phyloP scores from a whole-genome alignment of 1,284 basidiomycete genomes.

The Gomphus bonarii region DNA sequence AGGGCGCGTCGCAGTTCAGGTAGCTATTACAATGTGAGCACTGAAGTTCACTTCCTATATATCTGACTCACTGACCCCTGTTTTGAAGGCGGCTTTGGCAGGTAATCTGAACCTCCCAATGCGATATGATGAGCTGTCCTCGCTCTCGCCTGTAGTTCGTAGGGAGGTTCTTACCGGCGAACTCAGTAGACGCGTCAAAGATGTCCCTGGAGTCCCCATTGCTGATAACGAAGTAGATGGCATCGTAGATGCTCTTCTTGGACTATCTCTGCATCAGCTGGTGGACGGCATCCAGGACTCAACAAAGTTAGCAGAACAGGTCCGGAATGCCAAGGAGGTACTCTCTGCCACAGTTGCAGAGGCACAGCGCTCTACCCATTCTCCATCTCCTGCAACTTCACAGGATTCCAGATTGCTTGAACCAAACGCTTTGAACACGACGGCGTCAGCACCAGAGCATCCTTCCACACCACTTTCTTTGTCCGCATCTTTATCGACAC shows the following conservation, averaged over 20 bases:
- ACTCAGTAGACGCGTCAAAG: slow-evolving; percentile 61
- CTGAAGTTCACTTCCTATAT: background rate
- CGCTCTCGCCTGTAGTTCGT: slow-evolving; percentile 72
- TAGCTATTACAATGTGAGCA: slow-evolving; percentile 67
- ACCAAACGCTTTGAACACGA: slow-evolving; percentile 49
- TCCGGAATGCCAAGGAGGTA: slow-evolving; percentile 32
- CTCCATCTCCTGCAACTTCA: slow-evolving; percentile 30
- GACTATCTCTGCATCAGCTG: slow-evolving; percentile 62
- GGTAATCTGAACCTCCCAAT: slow-evolving; percentile 71
- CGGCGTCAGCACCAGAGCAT: slow-evolving; percentile 73
- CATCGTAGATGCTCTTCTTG: slow-evolving; percentile 60
- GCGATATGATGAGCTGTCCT: slow-evolving; percentile 71
- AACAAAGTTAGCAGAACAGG: slow-evolving; percentile 50
- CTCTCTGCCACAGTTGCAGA: slow-evolving; percentile 22
- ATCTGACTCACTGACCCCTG: background rate
- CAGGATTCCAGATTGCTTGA: slow-evolving; percentile 47
- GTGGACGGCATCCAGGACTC: slow-evolving; percentile 66
- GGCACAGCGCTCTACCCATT: background rate
- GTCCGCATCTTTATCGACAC: slow-evolving; percentile 58
- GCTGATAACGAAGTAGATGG: slow-evolving; percentile 44
- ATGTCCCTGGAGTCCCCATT: slow-evolving; percentile 33
- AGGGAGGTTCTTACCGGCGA: slow-evolving; percentile 78
- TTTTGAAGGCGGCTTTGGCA: slow-evolving; percentile 54
- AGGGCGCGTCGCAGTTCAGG: slow-evolving; percentile 65
- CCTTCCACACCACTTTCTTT: slow-evolving; percentile 73